Evolutionary conservation across 805 yeast species (phyloP).

Genomic region (Jamesozyma jinghongensis): DNA sequence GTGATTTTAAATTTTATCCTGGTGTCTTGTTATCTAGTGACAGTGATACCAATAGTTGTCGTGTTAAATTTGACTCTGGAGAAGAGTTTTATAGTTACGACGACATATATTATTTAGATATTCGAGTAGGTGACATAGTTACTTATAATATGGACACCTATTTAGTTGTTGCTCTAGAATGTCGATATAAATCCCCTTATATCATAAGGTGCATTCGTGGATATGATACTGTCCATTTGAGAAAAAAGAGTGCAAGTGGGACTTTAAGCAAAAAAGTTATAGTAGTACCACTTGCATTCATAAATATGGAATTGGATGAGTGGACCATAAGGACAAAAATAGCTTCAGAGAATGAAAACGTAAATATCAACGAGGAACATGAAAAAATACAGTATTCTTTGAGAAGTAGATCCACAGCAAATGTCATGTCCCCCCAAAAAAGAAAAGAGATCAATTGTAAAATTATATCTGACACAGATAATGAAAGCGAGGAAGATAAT

Average conservation of each 20-base stretch:
- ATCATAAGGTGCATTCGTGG: slow-evolving; percentile 52
- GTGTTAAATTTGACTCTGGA: slow-evolving; percentile 19
- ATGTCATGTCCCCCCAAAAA: slow-evolving; percentile 9
- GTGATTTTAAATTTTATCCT: slow-evolving; percentile 39
- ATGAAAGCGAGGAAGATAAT: background rate
- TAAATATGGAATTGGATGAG: slow-evolving; percentile 27
- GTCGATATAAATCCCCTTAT: slow-evolving; percentile 14
- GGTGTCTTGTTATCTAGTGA: slow-evolving; percentile 32
- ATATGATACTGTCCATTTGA: slow-evolving; percentile 40
- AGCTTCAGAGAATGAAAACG: slow-evolving; percentile 10
- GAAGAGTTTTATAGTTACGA: slow-evolving; percentile 12
- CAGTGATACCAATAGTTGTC: background rate
- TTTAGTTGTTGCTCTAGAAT: slow-evolving; percentile 40
- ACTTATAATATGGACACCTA: slow-evolving; percentile 30
- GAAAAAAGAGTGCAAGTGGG: slow-evolving; percentile 20
- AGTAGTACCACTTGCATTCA: slow-evolving; percentile 24
- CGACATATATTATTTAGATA: slow-evolving; percentile 40
- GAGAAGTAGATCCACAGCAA: slow-evolving; percentile 16
- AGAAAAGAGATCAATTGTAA: background rate
- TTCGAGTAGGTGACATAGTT: slow-evolving; percentile 49
- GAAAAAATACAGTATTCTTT: slow-evolving; percentile 13
- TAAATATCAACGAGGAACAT: slow-evolving; percentile 5
- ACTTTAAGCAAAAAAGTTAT: slow-evolving; percentile 10
- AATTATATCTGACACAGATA: background rate
- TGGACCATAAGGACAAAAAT: slow-evolving; percentile 32